phyloP scores from a whole-genome alignment of 106 monocot species.

The Allium cepa region DNA sequence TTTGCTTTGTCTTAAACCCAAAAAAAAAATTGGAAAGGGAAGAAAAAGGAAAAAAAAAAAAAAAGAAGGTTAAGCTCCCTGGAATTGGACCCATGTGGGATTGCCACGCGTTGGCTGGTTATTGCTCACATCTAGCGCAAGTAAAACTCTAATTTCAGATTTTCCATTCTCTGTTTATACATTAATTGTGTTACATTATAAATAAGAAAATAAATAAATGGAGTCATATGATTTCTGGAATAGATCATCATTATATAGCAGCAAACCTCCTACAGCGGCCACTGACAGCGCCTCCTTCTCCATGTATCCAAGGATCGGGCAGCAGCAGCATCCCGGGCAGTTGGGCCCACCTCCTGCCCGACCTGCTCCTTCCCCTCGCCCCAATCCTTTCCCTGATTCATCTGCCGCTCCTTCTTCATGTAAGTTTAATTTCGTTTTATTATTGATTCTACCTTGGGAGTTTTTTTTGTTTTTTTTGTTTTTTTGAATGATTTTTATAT shows the following conservation, averaged over 20 bases:
- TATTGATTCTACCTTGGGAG: not conserved
- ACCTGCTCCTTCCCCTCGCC: conserved; percentile 5
- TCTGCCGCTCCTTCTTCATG: conserved; percentile 1
- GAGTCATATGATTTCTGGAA: conserved; percentile 12
- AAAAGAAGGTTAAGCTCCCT: too few species aligned
- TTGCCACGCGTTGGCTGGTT: too few species aligned
- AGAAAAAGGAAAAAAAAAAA: too few species aligned
- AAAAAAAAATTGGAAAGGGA: too few species aligned
- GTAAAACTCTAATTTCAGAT: too few species aligned
- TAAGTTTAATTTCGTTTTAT: not conserved
- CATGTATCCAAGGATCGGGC: conserved; percentile 9
- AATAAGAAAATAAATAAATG: not conserved
- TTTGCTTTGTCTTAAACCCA: too few species aligned
- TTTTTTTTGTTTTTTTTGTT: not conserved
- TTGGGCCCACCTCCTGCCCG: conserved; percentile 7
- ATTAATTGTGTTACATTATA: too few species aligned
- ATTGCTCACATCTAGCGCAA: too few species aligned
- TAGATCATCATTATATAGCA: conserved; percentile 4
- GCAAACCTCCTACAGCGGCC: not conserved
- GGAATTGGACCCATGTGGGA: too few species aligned
- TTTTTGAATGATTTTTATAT: not conserved
- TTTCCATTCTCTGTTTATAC: too few species aligned
- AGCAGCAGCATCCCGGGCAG: not conserved
- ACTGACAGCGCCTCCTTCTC: not conserved
- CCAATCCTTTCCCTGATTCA: not conserved